Conservation (phyloP, 352 stramenopile genomes). For the Pythium aphanidermatum region DNA sequence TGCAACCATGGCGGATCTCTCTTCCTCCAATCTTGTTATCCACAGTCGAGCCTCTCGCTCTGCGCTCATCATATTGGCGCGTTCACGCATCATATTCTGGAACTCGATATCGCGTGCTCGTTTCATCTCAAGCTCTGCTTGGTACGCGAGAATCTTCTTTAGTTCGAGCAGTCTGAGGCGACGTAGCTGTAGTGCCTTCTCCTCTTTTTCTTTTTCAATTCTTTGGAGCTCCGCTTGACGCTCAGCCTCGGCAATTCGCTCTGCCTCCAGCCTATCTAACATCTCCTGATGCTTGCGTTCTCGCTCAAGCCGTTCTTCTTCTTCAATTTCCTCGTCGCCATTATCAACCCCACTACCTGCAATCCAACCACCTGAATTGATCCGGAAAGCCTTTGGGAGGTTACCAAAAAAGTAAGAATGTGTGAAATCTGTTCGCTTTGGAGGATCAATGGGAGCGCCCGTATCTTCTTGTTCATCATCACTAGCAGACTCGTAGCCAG, state of each 20-base stretch:
- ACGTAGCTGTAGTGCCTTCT: conserved; percentile 46
- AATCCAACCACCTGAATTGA: conserved; percentile 39
- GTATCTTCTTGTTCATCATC: conserved; percentile 43
- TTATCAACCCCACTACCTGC: conserved; percentile 62
- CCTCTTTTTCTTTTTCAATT: conserved; percentile 58
- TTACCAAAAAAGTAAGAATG: conserved; percentile 69
- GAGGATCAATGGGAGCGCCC: conserved; percentile 25
- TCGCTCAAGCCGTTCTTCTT: conserved; percentile 52
- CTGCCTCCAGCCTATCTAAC: conserved; percentile 52
- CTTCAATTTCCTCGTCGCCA: conserved; percentile 65
- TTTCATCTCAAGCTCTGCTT: conserved; percentile 46
- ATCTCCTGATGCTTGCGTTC: conserved; percentile 52
- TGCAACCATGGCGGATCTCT: conserved; percentile 33
- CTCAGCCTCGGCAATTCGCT: conserved; percentile 48
- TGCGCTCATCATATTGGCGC: conserved; percentile 29
- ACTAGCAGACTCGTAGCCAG: conserved; percentile 22
- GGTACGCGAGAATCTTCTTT: conserved; percentile 44
- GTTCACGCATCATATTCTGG: conserved; percentile 14
- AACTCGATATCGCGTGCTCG: conserved; percentile 28
- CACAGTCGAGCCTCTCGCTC: conserved; percentile 27
- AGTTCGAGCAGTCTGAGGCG: conserved; percentile 45
- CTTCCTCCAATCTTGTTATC: conserved; percentile 21
- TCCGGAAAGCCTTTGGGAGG: conserved; percentile 35
- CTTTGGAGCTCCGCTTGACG: conserved; percentile 38
- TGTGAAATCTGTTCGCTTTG: conserved; percentile 63